Evolutionary conservation across 306 rosid species (phyloP).

Genomic region (Lagenaria siceraria): DNA sequence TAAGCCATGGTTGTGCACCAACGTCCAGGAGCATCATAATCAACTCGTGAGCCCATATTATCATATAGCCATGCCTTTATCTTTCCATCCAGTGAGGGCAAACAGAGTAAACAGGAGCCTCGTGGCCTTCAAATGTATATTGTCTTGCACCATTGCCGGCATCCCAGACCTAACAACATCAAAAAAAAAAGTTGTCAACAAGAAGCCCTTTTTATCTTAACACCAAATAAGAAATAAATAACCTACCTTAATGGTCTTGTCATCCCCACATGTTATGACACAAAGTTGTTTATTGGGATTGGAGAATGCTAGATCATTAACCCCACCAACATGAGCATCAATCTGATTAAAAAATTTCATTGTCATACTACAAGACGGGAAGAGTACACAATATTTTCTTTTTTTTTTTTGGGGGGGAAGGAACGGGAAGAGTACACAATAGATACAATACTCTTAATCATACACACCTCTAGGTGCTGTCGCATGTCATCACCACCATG

Average conservation of each 20-base stretch:
- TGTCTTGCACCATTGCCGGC: slow-evolving; percentile 64
- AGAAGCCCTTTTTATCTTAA: not conserved
- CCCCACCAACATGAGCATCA: slow-evolving; percentile 99
- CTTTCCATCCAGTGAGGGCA: slow-evolving; percentile 95
- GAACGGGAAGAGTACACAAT: not conserved
- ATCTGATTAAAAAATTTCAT: slow-evolving; percentile 35
- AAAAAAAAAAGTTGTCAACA: slow-evolving; percentile 11
- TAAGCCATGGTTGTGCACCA: slow-evolving; percentile 97
- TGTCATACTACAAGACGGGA: slow-evolving; percentile 1
- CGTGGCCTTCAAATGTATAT: slow-evolving; percentile 82
- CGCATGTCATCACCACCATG: slow-evolving; percentile 58
- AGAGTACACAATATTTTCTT: not conserved
- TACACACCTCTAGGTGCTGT: slow-evolving; percentile 72
- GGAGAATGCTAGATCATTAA: slow-evolving; percentile 89
- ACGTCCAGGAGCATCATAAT: slow-evolving; percentile 91
- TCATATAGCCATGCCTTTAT: slow-evolving; percentile 98
- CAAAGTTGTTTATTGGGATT: slow-evolving; percentile 94
- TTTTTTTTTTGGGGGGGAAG: too few relatives aligned
- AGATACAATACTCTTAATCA: not conserved
- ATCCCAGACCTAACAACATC: slow-evolving; percentile 75
- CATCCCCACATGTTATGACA: slow-evolving; percentile 95
- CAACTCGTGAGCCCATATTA: slow-evolving; percentile 89
- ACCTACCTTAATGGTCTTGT: slow-evolving; percentile 85
- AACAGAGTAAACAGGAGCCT: slow-evolving; percentile 85
- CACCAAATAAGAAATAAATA: not conserved